These are phyloP conservation scores for Syzygium grande DNA, from an alignment of 345 rosid genomes.

Conservation along the genomic window DNA sequence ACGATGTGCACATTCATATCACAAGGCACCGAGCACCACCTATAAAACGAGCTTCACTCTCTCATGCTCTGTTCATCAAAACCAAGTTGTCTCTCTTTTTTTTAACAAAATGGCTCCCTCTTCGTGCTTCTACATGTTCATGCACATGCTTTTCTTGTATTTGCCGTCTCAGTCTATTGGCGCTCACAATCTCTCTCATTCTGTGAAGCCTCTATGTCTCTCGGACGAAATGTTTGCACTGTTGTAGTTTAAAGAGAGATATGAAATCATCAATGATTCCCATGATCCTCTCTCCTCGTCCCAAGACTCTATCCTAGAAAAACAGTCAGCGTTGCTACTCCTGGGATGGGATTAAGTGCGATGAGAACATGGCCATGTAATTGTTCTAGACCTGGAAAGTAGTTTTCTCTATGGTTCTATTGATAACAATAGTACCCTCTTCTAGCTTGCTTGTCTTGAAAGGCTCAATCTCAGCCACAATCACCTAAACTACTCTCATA, in stretches of 20 bases:
- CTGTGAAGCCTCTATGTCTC: neutral
- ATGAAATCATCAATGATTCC: neutral
- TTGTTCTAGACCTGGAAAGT: neutral
- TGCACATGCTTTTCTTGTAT: neutral
- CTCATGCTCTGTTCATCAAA: neutral
- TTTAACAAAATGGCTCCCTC: neutral
- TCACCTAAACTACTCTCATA: neutral
- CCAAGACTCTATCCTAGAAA: constrained; percentile 1
- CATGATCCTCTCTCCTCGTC: neutral
- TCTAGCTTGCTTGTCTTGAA: neutral
- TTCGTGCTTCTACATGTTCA: neutral
- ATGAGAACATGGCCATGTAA: neutral
- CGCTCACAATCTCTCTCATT: neutral
- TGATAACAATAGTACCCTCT: neutral
- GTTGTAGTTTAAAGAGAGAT: neutral
- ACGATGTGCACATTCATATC: neutral
- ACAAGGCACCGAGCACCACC: too few species aligned
- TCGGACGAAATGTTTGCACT: neutral
- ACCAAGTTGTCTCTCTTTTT: too few species aligned
- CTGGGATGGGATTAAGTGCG: constrained; percentile 1
- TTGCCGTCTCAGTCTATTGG: neutral
- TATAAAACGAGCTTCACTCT: too few species aligned
- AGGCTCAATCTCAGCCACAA: neutral
- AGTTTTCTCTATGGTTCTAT: neutral
- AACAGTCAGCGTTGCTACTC: neutral